Evolutionary conservation across 106 monocot species (phyloP).

Genomic region (Narthecium ossifragum): DNA sequence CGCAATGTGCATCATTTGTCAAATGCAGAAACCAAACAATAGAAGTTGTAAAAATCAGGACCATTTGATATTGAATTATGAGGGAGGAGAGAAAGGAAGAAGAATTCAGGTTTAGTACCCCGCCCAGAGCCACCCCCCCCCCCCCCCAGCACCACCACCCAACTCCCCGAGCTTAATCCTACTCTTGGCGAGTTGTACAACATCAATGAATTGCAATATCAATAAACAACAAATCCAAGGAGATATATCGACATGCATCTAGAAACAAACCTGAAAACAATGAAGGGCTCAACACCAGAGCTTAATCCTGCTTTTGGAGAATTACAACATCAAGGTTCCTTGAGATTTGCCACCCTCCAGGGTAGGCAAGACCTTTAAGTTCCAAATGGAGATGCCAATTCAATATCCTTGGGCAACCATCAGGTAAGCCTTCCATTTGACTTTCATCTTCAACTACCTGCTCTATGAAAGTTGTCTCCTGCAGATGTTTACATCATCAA

Average conservation of each 20-base stretch:
- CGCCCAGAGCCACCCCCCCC: too few relatives aligned
- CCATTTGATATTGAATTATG: too few relatives aligned
- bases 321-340: conserved; percentile 54
- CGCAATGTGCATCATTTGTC: too few relatives aligned
- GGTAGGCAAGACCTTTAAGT: conserved; percentile 47
- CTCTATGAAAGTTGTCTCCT: conserved; percentile 95
- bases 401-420: conserved; percentile 71
- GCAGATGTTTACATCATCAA: conserved; percentile 13
- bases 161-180: too few relatives aligned
- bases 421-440: conserved; percentile 88
- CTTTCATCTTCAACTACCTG: conserved; percentile 97
- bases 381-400: conserved; percentile 95
- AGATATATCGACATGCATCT: background rate
- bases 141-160: too few relatives aligned
- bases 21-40: too few relatives aligned
- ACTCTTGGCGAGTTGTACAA: background rate
- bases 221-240: background rate
- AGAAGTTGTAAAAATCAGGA: too few relatives aligned
- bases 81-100: too few relatives aligned
- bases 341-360: conserved; percentile 59
- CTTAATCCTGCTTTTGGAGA: conserved; percentile 22
- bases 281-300: background rate
- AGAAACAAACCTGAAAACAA: conserved; percentile 21
- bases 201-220: background rate
- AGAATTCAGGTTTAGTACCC: too few relatives aligned